phyloP scores from a whole-genome alignment of 2,329 filamentous ascomycete species.

The Alternaria sp. region DNA sequence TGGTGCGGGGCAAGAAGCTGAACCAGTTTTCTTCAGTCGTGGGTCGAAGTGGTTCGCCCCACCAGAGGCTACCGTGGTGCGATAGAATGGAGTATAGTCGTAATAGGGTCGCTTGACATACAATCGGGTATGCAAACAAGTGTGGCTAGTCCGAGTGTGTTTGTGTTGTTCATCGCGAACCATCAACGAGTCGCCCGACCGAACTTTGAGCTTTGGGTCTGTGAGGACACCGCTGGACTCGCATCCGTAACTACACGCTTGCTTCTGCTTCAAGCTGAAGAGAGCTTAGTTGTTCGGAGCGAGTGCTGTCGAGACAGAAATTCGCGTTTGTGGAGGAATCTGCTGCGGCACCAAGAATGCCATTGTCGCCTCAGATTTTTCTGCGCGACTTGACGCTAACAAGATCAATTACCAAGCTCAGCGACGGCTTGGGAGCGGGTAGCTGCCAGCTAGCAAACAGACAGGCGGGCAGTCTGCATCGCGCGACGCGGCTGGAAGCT shows the following conservation, averaged over 20 bases:
- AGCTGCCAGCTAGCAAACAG: constrained; percentile 4
- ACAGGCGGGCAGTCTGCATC: background rate
- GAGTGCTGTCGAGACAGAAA: background rate
- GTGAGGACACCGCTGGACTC: no score
- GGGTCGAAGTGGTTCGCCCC: background rate
- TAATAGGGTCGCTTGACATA: background rate
- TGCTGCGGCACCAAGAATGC: background rate
- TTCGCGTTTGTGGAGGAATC: background rate
- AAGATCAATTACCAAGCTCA: constrained; percentile 12
- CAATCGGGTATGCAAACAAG: background rate
- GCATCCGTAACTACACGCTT: background rate
- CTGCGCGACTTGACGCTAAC: background rate
- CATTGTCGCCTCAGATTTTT: background rate
- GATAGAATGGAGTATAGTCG: background rate
- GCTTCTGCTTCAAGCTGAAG: background rate
- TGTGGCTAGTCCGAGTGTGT: background rate
- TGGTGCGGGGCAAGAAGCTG: background rate
- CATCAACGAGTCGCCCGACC: background rate
- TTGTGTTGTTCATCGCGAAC: background rate
- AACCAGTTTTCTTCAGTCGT: background rate
- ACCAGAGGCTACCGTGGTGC: background rate
- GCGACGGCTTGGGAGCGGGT: constrained; percentile 12
- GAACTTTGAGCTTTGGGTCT: background rate
- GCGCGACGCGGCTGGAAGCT: background rate
- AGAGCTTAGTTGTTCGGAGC: background rate